phyloP scores from a whole-genome alignment of 768 basidiomycete genomes.

The Trichaptum fuscoviolaceum region DNA sequence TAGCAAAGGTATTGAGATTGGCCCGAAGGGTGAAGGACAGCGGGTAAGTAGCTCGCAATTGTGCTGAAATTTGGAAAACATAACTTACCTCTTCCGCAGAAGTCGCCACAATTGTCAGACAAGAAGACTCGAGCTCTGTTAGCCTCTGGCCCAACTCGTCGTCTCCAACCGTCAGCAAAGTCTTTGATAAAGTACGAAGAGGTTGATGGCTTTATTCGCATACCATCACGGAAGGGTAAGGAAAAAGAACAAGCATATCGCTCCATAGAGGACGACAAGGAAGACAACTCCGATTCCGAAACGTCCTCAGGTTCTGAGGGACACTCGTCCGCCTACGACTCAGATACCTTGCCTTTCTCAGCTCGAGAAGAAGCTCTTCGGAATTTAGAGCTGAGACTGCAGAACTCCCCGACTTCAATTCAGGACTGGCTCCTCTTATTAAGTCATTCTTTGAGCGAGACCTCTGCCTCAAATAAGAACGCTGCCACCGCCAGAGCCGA shows the following conservation, averaged over 20 bases:
- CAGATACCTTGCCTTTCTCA: constrained; percentile 18
- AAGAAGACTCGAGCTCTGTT: constrained; percentile 49
- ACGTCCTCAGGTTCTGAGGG: constrained; percentile 31
- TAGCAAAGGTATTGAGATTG: constrained; percentile 56
- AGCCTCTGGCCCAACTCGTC: constrained; percentile 44
- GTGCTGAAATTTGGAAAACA: constrained; percentile 4
- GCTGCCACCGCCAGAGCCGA: constrained; percentile 64
- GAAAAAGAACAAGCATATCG: constrained; percentile 42
- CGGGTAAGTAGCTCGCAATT: background rate
- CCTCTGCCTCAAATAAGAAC: constrained; percentile 64
- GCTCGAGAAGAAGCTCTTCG: constrained; percentile 57
- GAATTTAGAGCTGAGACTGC: constrained; percentile 50
- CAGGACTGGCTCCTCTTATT: constrained; percentile 61
- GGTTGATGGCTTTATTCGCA: constrained; percentile 59
- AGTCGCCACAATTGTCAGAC: constrained; percentile 55
- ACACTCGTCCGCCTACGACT: constrained; percentile 24
- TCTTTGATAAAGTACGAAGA: constrained; percentile 50
- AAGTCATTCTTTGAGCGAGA: constrained; percentile 53
- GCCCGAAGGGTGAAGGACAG: constrained; percentile 37
- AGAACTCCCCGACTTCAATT: constrained; percentile 45
- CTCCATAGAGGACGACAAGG: constrained; percentile 32
- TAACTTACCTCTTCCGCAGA: constrained; percentile 8
- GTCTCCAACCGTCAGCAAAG: constrained; percentile 32
- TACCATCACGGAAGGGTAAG: constrained; percentile 39
- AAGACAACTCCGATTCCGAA: constrained; percentile 21